phyloP scores from a whole-genome alignment of 208 protist species.

The Acanthamoeba triangularis region DNA sequence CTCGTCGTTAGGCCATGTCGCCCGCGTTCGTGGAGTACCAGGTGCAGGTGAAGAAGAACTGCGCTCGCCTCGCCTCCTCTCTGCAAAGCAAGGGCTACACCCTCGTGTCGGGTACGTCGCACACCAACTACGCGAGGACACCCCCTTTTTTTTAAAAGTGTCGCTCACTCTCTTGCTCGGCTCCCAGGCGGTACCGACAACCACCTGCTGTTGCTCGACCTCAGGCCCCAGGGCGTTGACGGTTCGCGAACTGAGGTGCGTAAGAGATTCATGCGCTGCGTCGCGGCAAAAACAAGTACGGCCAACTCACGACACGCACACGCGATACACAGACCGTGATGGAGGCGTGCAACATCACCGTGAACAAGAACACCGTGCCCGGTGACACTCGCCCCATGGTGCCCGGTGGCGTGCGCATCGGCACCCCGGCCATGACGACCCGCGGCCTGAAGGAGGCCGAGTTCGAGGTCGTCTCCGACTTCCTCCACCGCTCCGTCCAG shows the following conservation, averaged over 20 bases:
- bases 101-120: conserved; percentile 89
- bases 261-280: not conserved
- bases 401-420: conserved; percentile 90
- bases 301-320: not conserved
- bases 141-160: not conserved
- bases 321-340: conserved; percentile 79
- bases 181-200: conserved; percentile 86
- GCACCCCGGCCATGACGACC: conserved; percentile 79
- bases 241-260: not conserved
- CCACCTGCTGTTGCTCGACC: conserved; percentile 86
- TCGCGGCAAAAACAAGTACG: not conserved
- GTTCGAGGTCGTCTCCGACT: conserved; percentile 57
- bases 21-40: conserved; percentile 86
- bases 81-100: conserved; percentile 92
- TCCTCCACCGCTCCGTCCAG: conserved; percentile 71
- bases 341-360: conserved; percentile 88
- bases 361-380: conserved; percentile 92
- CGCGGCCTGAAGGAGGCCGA: conserved; percentile 73
- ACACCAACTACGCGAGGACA: not conserved
- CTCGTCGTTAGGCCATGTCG: conserved; percentile 27
- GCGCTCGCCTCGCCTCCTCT: conserved; percentile 56
- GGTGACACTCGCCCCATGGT: conserved; percentile 89
- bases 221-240: conserved; percentile 88
- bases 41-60: conserved; percentile 86
- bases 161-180: conserved; percentile 45